Base-by-base conservation (phyloP, 805 yeast species). In the Myxozyma sirexii region DNA sequence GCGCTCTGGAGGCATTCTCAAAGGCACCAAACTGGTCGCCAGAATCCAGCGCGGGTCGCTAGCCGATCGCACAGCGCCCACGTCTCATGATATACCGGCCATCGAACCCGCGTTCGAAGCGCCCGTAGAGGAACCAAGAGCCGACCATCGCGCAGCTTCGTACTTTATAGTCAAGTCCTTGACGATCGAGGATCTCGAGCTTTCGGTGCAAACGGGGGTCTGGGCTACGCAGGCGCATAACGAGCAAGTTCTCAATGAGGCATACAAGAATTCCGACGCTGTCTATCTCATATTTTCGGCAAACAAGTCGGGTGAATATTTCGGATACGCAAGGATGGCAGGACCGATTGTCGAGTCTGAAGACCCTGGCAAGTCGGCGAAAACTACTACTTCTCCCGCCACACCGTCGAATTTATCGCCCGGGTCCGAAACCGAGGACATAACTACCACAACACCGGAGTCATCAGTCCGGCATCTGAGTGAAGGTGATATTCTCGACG, bases 211-310 rank as follows among this genome's bases (percentile, higher is more conserved):
- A 42, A 60, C 68, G 6, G 72, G 74, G 24, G 60, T 65, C 38
- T 76, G 79, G 79, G 71, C 77, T 3, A 76, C 80, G 27, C 79
- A 76, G 67, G 63, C 73, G 10, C 77, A 77, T 59, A 77, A 77
- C 62, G 72, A 70, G 44, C 70, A 61, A n/a, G 67, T 68, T 52
- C 69, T 76, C 65, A 75, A 77, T 62, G 61, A 67, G 24, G 79
- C 79, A 4, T 77, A 73, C 63, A 51, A 54, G 31, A 54, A 62
- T 7, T 62, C 71, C 26, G 72, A 73, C 39, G 69, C 72, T 57
- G 77, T 76, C 19, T 75, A 74, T 53, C 59, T 76, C 26, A 71
- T 77, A 23, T 76, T 76, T 57, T 74, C 77, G 3, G 79, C 77
- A 23, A 77, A 77, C 63, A 67, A 77, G 21, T 72, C 77, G 4